These are phyloP conservation scores for Candida corydali DNA, from an alignment of 805 yeast genomes.

Conservation along the genomic window DNA sequence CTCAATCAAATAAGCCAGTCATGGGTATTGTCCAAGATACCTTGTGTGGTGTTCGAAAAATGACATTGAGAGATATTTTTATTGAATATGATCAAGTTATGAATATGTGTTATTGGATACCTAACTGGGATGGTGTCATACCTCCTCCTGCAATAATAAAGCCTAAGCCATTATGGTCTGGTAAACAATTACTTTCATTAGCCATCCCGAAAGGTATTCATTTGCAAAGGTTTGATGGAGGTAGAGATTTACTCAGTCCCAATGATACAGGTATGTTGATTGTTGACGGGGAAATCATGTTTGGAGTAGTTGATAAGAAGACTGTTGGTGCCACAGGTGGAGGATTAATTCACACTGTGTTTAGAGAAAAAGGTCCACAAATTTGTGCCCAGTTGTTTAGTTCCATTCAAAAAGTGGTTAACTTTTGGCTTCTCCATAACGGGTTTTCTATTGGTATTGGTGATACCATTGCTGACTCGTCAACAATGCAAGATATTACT, in stretches of 20 bases:
- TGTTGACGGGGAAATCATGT: constrained; percentile 92
- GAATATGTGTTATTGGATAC: constrained; percentile 97
- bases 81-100: constrained; percentile 90
- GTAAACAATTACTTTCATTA: constrained; percentile 89
- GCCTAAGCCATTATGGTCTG: constrained; percentile 97
- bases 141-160: constrained; percentile 93
- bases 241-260: constrained; percentile 76
- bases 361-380: constrained; percentile 94
- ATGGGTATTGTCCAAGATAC: constrained; percentile 99
- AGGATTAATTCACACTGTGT: constrained; percentile 94
- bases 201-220: constrained; percentile 96
- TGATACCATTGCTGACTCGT: constrained; percentile 98
- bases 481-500: constrained; percentile 90
- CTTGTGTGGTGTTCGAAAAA: constrained; percentile 91
- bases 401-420: constrained; percentile 90
- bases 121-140: constrained; percentile 97
- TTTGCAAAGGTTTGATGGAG: constrained; percentile 89
- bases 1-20: constrained; percentile 97
- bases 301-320: constrained; percentile 97
- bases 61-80: constrained; percentile 87
- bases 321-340: constrained; percentile 99
- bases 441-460: constrained; percentile 99
- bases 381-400: constrained; percentile 88
- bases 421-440: constrained; percentile 92
- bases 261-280: constrained; percentile 95